Base-by-base conservation (phyloP, 2,329 filamentous ascomycete species). In the Calonectria fujianensis region DNA sequence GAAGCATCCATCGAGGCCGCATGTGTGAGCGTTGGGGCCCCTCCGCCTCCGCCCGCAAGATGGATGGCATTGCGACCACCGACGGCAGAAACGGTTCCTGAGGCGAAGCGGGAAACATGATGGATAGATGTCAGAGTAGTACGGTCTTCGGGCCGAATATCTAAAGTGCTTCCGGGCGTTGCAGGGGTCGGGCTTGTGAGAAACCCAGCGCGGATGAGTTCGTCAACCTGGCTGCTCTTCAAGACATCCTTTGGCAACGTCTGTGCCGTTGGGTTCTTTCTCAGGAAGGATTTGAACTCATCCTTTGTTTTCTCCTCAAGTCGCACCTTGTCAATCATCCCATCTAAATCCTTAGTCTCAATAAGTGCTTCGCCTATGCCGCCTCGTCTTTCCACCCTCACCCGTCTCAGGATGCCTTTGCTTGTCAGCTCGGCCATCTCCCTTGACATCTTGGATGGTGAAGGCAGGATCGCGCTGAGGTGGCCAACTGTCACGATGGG, bases 11-110 rank as follows among this genome's bases (percentile, higher is more conserved):
- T 70, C 13, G 76, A 76, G 31, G 76, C 75, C 31, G 80, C 76
- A 29, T 75, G 79, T n/a, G 82, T 81, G 29, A 83, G 78, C 31
- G 79, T 79, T 39, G 80, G 80, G 32, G 81, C 81, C 79, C 83
- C 87, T 69, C 89, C 87, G 11, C 86, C 82, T 9, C 93, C 94
- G 20, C 93, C 93, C 3, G 89, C 91, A 64, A 89, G 89, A 80
- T 93, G 90, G 7, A 95, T 86, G 3, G 91, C 93, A 27, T 91
- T 90, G n/a, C 87, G 85, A 6, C 94, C 94, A 1, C 94, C 94
- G 0, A 95, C 91, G 1, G 94, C 93, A 9, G 88, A 93, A 2
- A 94, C 80, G 3, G 92, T 92, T 18, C 94, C 94, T 0, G 94
- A 93, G 7, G 93, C 91, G 29, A 93, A 92, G 75, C 87, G 89